Evolutionary conservation across 441 rosid species (phyloP), one percentile per base, ranked within the genome.

Genomic region (Adansonia madagascariensis): DNA sequence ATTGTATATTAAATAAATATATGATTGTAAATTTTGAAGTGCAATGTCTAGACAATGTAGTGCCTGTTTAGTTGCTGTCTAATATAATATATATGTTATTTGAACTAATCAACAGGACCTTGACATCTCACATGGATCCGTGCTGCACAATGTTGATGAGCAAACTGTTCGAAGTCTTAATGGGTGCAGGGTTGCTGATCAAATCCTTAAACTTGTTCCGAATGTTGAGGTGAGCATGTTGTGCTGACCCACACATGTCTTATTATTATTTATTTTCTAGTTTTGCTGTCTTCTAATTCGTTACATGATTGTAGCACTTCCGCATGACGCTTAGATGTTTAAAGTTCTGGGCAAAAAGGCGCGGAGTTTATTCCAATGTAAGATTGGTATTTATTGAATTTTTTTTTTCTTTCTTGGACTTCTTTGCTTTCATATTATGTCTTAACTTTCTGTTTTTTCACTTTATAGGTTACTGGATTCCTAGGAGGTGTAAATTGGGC

Each of bases 141-240:
- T 93, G 81, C 88, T 95, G 63, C 81, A 78, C 69, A 82, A 91
- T 55, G 85, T 90, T 49, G 99, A 95, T 86, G 99, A 92, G 83
- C 98, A 87, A 74, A 93, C 97, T 60, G 98, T 95, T 85, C 91
- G 97, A 65, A 94, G 98, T 87, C 99, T 95, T 75, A 93, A 95
- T 88, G 98, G 99, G n/a, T 95, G 99, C 86, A 88, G 97, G 83
- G 99, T 95, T 84, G 97, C 99, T 15, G 99, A 93, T 85, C 99
- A 89, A 89, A 95, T 95, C 79, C 92, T 95, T 73, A 93, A 91
- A 81, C 97, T 91, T 73, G 97, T 95, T 83, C 98, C 98, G 62
- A 91, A 91, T 83, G 83, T 87, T 80, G 89, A 93, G 99, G 98
- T 89, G 78, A 77, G 71, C 73, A 77, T 55, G n/a, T 73, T 27